Evolutionary conservation across 441 rosid species (phyloP).

Genomic region (Erysimum cheiri): DNA sequence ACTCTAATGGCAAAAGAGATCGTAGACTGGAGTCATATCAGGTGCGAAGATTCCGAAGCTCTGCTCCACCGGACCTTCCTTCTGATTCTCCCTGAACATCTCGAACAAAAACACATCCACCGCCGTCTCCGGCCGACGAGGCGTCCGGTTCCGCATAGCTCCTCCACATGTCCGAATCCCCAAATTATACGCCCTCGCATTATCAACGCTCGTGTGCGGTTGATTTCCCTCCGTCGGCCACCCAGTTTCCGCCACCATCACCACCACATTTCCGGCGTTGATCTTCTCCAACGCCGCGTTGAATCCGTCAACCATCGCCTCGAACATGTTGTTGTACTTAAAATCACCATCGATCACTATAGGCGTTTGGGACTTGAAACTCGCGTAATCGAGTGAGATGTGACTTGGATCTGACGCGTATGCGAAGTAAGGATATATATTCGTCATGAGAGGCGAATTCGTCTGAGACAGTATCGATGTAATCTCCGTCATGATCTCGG

Average conservation of each 20-base stretch:
- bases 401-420: slow-evolving; percentile 32
- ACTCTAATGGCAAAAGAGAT: slow-evolving; percentile 1
- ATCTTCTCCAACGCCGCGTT: slow-evolving; percentile 34
- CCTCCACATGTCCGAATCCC: slow-evolving; percentile 35
- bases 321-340: slow-evolving; percentile 30
- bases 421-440: slow-evolving; percentile 35
- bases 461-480: slow-evolving; percentile 17
- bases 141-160: slow-evolving; percentile 11
- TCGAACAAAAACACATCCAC: slow-evolving; percentile 38
- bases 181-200: slow-evolving; percentile 38
- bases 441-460: slow-evolving; percentile 38
- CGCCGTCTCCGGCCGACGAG: slow-evolving; percentile 21
- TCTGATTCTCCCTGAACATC: slow-evolving; percentile 47
- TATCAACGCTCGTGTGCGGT: slow-evolving; percentile 32
- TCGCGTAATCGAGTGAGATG: slow-evolving; percentile 37
- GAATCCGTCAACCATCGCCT: slow-evolving; percentile 32
- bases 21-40: slow-evolving; percentile 43
- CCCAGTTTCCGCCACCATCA: slow-evolving; percentile 35
- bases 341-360: slow-evolving; percentile 14
- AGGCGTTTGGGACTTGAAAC: background rate
- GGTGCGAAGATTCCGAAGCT: slow-evolving; percentile 45
- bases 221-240: slow-evolving; percentile 41
- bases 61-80: slow-evolving; percentile 44
- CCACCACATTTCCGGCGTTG: slow-evolving; percentile 24
- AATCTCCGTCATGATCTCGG: slow-evolving; percentile 28